Evolutionary conservation across 495 filamentous ascomycete species (phyloP).

Genomic region (Parathielavia appendiculata): DNA sequence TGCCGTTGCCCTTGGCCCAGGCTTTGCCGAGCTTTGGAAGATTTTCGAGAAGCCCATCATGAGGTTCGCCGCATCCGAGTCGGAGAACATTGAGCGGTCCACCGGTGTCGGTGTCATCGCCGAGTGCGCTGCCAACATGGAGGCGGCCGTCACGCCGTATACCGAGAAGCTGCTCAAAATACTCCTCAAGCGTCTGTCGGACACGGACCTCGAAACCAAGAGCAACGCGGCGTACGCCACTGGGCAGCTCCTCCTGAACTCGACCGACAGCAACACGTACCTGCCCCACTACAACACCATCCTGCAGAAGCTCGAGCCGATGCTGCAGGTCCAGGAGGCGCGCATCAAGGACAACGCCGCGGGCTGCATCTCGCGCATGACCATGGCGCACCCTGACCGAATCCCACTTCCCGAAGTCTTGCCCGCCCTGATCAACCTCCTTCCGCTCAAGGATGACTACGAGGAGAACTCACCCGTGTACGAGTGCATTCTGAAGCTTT

Average conservation of each 20-base stretch:
- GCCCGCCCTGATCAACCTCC: conserved; percentile 67
- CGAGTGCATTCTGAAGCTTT: conserved; percentile 79
- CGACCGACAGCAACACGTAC: conserved; percentile 64
- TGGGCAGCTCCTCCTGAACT: conserved; percentile 76
- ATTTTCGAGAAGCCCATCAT: conserved; percentile 85
- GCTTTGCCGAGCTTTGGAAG: conserved; percentile 85
- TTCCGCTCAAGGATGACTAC: conserved; percentile 89
- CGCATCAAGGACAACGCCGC: conserved; percentile 89
- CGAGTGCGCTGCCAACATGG: conserved; percentile 87
- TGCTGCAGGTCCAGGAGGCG: conserved; percentile 68
- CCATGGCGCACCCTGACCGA: conserved; percentile 70
- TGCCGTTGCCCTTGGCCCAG: conserved; percentile 71
- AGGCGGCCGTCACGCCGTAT: conserved; percentile 65
- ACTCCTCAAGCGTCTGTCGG: conserved; percentile 77
- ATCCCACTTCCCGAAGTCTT: conserved; percentile 77
- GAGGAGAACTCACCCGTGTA: conserved; percentile 95
- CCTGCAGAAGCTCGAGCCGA: conserved; percentile 73
- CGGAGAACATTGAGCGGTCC: conserved; percentile 77
- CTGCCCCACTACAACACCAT: conserved; percentile 70
- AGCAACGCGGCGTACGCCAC: conserved; percentile 91
- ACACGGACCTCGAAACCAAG: conserved; percentile 87
- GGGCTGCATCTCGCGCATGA: conserved; percentile 89
- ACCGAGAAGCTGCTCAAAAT: conserved; percentile 71
- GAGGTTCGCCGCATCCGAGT: conserved; percentile 73
- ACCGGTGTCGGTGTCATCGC: conserved; percentile 87